Conservation (phyloP, 805 yeast species). For the Candida andamanensis region DNA sequence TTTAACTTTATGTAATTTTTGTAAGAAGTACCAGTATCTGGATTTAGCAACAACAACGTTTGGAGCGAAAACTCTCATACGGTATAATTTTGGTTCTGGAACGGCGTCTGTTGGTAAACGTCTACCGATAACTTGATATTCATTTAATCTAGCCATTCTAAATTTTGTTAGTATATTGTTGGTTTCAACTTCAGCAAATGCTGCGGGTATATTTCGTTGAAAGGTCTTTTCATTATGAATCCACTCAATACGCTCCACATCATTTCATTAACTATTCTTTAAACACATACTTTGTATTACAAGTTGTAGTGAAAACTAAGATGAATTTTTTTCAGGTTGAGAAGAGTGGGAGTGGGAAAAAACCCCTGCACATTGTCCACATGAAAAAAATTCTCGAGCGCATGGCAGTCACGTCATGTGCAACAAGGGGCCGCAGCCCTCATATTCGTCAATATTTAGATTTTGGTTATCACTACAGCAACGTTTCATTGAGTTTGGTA, state of each 20-base stretch:
- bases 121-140: slow-evolving; percentile 99
- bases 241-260: background rate
- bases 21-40: slow-evolving; percentile 99
- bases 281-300: slow-evolving; percentile 10
- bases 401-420: too few species aligned
- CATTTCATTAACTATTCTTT: background rate
- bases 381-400: too few species aligned
- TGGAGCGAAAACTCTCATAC: slow-evolving; percentile 99
- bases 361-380: slow-evolving; percentile 5
- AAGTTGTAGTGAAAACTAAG: slow-evolving; percentile 10
- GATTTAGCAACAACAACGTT: slow-evolving; percentile 99
- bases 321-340: slow-evolving; percentile 11
- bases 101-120: slow-evolving; percentile 98
- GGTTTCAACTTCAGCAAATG: too few species aligned
- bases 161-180: slow-evolving; percentile 19
- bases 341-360: slow-evolving; percentile 3
- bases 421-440: slow-evolving; percentile 9
- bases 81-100: slow-evolving; percentile 99
- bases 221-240: too few species aligned
- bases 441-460: background rate
- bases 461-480: too few species aligned
- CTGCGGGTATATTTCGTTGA: background rate
- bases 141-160: slow-evolving; percentile 89
- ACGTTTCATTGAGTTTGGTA: too few species aligned
- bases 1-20: slow-evolving; percentile 98